Evolutionary conservation across 257 asterid genomes (phyloP), one percentile per base, ranked within the genome.

Genomic region (Ligustrum vulgare): DNA sequence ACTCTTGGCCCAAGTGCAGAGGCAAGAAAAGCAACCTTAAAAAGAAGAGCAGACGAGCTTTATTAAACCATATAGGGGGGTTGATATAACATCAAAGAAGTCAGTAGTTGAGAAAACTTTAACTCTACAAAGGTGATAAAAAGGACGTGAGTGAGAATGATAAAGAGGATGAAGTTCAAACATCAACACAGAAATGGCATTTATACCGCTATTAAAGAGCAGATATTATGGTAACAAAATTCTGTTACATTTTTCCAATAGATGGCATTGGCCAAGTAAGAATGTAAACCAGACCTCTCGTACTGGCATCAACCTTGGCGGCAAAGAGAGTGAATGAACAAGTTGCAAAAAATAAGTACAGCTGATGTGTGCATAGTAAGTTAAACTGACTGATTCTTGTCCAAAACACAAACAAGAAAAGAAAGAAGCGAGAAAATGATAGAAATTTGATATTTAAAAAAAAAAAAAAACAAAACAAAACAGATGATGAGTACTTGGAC

Each of bases 1-100:
- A 94, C 97, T 80, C 98, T 92, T 20, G 98, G 98, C 67, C 98
- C 98, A 80, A 94, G 85, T 35, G 92, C 90, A 72, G 97, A 90
- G 71, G 98, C 92, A 79, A 94, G 87, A 89, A 94, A 94, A 22
- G 98, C 91, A 75, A 92, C 97, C 98, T 94, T 84, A 67, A 82
- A 76, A 81, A 51, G 64, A 71, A 70, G 56, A 84, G 77, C 75
- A 81, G 77, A 67, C 25, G 47, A 28, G 41, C 33, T 62, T 71
- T 63, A 47, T 31, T 56, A 65, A 39, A 80, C 41, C 70, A 47
- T 70, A 56, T 12, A 6, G n/a, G 33, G 10, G 9, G 23, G 32
- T 39, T 25, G 41, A 70, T 36, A 18, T 13, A 67, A 22, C 54
- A 65, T 45, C 41, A 68, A 47, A 36, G 63, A 36, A 41, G 47